Percentiles rank a stretch among this genome's conserved stretches.
These are phyloP conservation scores for Westerdykella sp. DNA, from an alignment of 2,329 filamentous ascomycete genomes.

Conservation along the genomic window DNA sequence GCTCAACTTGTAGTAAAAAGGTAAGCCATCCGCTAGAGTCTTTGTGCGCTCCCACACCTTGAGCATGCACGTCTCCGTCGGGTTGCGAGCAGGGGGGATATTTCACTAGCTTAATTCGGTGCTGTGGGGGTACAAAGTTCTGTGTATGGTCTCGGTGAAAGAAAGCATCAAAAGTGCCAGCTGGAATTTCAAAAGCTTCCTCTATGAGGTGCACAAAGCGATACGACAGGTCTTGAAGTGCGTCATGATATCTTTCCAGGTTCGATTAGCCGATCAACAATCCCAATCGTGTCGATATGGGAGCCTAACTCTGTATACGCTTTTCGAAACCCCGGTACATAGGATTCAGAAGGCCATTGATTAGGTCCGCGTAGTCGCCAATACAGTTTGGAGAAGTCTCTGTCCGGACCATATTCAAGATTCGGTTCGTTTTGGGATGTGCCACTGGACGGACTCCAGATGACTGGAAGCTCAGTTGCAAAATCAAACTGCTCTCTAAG, in stretches of 20 bases:
- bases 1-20: constrained; percentile 56
- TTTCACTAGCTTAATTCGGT: constrained; percentile 54
- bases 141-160: constrained; percentile 40
- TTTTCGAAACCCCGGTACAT: constrained; percentile 26
- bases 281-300: constrained; percentile 4
- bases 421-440: constrained; percentile 12
- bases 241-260: constrained; percentile 43
- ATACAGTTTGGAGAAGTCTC: constrained; percentile 37
- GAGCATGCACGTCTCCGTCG: constrained; percentile 16
- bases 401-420: constrained; percentile 9
- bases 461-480: constrained; percentile 48
- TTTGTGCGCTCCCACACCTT: constrained; percentile 58
- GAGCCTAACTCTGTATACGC: constrained; percentile 21
- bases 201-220: constrained; percentile 53
- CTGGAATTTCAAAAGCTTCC: constrained; percentile 47
- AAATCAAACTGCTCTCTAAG: constrained; percentile 56
- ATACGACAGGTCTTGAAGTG: constrained; percentile 47
- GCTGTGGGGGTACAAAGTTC: constrained; percentile 39
- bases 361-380: constrained; percentile 39
- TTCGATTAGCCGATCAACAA: constrained; percentile 1
- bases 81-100: constrained; percentile 41
- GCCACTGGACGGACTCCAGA: constrained; percentile 2
- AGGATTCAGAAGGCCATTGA: constrained; percentile 29
- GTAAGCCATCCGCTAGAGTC: constrained; percentile 61
- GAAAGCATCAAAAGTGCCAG: constrained; percentile 44